Conservation (phyloP, 1,139 yeast genomes). For the Hyphopichia burtonii region DNA sequence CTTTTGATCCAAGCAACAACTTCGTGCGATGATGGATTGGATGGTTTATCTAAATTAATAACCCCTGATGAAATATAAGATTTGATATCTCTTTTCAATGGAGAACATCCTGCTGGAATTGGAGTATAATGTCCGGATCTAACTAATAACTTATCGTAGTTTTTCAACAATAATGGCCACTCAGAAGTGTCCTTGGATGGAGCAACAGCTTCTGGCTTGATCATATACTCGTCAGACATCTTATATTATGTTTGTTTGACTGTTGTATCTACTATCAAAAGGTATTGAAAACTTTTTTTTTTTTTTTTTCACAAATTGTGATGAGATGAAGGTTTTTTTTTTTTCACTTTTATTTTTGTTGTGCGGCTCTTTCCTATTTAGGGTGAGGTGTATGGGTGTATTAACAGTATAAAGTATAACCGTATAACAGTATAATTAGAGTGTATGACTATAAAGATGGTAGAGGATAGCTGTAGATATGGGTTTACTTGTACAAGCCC, state of each 20-base stretch:
- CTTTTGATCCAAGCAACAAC: constrained; percentile 99
- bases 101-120: constrained; percentile 92
- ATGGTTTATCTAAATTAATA: constrained; percentile 94
- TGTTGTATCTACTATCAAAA: not conserved
- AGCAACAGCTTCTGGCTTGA: constrained; percentile 84
- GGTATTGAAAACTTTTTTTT: not conserved
- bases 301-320: not conserved
- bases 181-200: constrained; percentile 85
- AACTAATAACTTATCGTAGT: constrained; percentile 89
- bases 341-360: constrained; percentile 7
- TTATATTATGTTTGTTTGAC: not conserved
- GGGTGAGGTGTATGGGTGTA: constrained; percentile 3
- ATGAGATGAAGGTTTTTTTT: constrained; percentile 2
- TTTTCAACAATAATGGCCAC: constrained; percentile 93
- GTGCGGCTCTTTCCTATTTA: constrained; percentile 20
- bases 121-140: constrained; percentile 98
- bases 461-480: not conserved
- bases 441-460: too few relatives aligned
- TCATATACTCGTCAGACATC: constrained; percentile 68
- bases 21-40: constrained; percentile 97
- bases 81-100: constrained; percentile 89
- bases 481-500: constrained; percentile 14
- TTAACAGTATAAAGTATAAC: too few relatives aligned
- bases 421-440: too few relatives aligned
- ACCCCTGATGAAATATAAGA: constrained; percentile 92